Evolutionary conservation across 2,329 filamentous ascomycete species (phyloP).

Genomic region (Coniochaeta sp.): DNA sequence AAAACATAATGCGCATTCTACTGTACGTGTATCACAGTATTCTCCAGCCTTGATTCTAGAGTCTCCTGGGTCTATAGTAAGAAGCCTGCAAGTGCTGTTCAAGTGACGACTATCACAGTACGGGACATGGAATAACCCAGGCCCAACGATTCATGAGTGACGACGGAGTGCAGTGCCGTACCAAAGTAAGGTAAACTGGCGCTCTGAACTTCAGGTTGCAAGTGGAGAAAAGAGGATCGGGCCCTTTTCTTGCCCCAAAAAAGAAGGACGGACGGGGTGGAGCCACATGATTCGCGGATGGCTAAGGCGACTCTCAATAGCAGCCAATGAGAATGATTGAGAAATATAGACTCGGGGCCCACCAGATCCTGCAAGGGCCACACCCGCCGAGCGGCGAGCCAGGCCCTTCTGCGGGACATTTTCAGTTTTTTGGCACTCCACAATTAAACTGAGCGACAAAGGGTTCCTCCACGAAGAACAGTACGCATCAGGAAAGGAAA

Average conservation of each 20-base stretch:
- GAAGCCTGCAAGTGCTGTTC: neutral
- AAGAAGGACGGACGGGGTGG: neutral
- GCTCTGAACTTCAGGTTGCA: neutral
- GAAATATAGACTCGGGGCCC: neutral
- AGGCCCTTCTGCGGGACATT: neutral
- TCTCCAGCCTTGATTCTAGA: neutral
- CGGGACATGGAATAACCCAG: no score
- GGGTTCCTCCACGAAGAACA: neutral
- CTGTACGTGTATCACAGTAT: neutral
- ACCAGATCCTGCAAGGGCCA: neutral
- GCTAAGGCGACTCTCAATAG: neutral
- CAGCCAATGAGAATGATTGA: neutral
- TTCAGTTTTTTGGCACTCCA: neutral
- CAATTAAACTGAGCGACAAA: neutral
- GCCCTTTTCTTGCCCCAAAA: neutral
- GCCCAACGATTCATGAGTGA: neutral
- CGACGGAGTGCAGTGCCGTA: neutral
- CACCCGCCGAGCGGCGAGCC: neutral
- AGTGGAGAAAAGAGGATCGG: neutral
- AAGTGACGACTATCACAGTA: neutral
- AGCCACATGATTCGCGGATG: neutral
- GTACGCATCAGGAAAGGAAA: neutral
- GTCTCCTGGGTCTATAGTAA: no score
- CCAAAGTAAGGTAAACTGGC: no score
- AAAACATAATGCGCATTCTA: neutral